phyloP scores from a whole-genome alignment of 495 filamentous ascomycete genomes.

The Astrocystis sublimbata region DNA sequence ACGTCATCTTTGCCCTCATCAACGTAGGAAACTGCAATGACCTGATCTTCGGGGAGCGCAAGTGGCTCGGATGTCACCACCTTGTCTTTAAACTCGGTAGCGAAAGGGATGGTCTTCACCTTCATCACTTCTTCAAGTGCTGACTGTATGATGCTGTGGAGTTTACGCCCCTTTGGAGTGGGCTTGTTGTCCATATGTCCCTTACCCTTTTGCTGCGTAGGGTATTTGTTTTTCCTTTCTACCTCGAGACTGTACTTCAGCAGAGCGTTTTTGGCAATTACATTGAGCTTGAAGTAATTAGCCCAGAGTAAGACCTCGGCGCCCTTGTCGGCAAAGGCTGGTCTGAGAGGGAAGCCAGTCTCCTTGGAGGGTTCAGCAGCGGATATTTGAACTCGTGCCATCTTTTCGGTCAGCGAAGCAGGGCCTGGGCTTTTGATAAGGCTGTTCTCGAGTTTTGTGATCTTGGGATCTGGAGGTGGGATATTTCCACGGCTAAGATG shows the following conservation, averaged over 20 bases:
- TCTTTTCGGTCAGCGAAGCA: slow-evolving; percentile 17
- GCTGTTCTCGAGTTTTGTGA: slow-evolving; percentile 40
- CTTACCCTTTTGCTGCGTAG: background rate
- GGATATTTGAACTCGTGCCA: slow-evolving; percentile 32
- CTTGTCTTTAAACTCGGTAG: slow-evolving; percentile 61
- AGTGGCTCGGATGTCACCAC: slow-evolving; percentile 48
- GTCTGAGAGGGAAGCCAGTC: slow-evolving; percentile 47
- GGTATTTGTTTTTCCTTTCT: slow-evolving; percentile 6
- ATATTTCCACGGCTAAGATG: background rate
- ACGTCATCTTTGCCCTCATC: slow-evolving; percentile 46
- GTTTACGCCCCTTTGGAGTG: slow-evolving; percentile 42
- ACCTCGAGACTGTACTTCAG: slow-evolving; percentile 42
- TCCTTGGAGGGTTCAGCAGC: slow-evolving; percentile 10
- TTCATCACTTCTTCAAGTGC: slow-evolving; percentile 43
- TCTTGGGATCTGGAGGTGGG: slow-evolving; percentile 24
- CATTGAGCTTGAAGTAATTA: slow-evolving; percentile 62
- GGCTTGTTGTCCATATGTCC: background rate
- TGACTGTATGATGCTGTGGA: slow-evolving; percentile 52
- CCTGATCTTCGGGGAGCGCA: slow-evolving; percentile 30
- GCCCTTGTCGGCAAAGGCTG: slow-evolving; percentile 61
- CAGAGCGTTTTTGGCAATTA: slow-evolving; percentile 34
- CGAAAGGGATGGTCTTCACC: slow-evolving; percentile 35
- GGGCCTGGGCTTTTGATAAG: slow-evolving; percentile 26
- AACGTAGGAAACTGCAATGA: slow-evolving; percentile 43
- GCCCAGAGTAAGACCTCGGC: slow-evolving; percentile 55